A percentile compares a stretch with the other conserved stretches of the same genome.
phyloP scores from a whole-genome alignment of 2,329 filamentous ascomycete species.

The Exophiala lecanii-corni region DNA sequence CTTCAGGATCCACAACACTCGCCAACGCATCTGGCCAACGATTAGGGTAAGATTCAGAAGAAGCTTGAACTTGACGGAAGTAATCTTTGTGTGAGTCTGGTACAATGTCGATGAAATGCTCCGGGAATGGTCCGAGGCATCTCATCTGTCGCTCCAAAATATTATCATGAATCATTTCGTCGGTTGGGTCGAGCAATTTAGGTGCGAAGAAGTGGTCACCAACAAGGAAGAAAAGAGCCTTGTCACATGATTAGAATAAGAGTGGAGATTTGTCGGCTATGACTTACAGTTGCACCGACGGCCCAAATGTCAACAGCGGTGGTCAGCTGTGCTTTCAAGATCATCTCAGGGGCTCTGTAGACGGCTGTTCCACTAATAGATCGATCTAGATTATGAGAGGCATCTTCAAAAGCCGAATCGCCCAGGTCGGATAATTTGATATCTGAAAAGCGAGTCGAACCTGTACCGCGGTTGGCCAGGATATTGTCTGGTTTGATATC shows the following conservation, averaged over 20 bases:
- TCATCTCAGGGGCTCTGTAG: constrained; percentile 2
- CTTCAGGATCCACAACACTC: constrained; percentile 1
- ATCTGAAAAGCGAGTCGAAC: not conserved
- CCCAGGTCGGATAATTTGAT: constrained; percentile 1
- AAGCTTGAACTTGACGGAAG: not conserved
- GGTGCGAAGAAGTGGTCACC: constrained; percentile 3
- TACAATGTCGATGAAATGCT: constrained; percentile 1
- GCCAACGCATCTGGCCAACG: not conserved
- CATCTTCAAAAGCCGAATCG: not conserved
- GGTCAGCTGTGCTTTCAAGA: not conserved
- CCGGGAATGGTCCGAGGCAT: constrained; percentile 2
- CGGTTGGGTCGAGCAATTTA: not conserved
- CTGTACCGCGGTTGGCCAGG: constrained; percentile 1
- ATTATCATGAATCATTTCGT: not conserved
- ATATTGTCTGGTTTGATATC: constrained; percentile 5
- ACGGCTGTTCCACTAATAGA: not conserved
- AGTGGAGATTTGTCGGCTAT: not conserved
- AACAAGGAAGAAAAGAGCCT: constrained; percentile 1
- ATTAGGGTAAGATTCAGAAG: not conserved
- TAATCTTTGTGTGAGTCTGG: not conserved
- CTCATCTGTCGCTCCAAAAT: not conserved
- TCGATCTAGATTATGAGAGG: not conserved
- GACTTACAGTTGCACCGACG: not conserved
- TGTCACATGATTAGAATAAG: not conserved
- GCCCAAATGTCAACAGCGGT: constrained; percentile 1